Base-by-base conservation (phyloP, 169 alveolate species). In the Cyclospora cayetanensis region DNA sequence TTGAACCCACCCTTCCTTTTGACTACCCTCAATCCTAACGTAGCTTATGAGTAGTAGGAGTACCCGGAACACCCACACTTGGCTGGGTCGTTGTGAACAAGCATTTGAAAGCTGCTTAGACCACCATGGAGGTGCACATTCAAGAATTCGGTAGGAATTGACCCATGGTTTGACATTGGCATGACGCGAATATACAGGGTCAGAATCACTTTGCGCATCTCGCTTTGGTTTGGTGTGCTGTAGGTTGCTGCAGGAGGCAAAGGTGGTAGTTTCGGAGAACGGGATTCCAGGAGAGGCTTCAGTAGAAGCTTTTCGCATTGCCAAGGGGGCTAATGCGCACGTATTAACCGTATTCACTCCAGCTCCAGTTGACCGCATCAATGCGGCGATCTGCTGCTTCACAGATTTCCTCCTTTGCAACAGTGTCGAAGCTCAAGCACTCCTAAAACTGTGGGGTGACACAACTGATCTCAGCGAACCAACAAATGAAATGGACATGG, bases 301-400 rank as follows among this genome's bases (percentile, higher is more conserved):
- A 50, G 92, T 92, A 37, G 90, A 68, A 41, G 79, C 86, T 31
- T 82, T 92, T 60, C 88, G 90, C 27, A 46, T 92, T 37, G 92
- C 94, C 50, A 84, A 87, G 37, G 66, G 37, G 29, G 68, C 92
- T 4, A 86, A 60, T n/a, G 86, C 89, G 29, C 20, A 52, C 0
- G 91, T 82, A 7, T 20, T 84, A 31, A 92, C 94, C 35, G 60
- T 92, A 18, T 92, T 92, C 80, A 79, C 94, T 29, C 94, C 94
- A 1, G 89, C 94, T 12, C 94, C 94, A n/a, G 92, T 72, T 2
- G 90, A 43, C 29, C n/a, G 31, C 4, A 90, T 85, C n/a, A 74
- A 80, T 29, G 92, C 84, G n/a, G 94, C 46, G 35, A 82, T 82
- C 39, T 92, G 83, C 41, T 86, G 87, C 87, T 86, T 72, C 79